Percentiles rank a stretch among this genome's conserved stretches.
These are phyloP conservation scores for Monosporascus ibericus DNA, from an alignment of 2,329 filamentous ascomycete genomes.

Conservation along the genomic window DNA sequence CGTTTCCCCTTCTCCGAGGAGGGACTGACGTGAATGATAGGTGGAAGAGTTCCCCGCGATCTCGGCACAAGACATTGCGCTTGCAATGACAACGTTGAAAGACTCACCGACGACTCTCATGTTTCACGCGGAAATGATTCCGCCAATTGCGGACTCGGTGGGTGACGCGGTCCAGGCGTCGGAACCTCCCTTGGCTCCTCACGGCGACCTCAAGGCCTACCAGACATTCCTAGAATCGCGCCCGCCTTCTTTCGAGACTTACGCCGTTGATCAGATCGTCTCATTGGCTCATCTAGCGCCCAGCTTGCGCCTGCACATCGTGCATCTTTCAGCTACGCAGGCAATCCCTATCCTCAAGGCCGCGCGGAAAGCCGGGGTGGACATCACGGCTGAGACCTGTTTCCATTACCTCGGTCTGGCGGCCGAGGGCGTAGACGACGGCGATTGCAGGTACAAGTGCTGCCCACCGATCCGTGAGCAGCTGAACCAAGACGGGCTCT, in stretches of 20 bases:
- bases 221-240: conserved; percentile 87
- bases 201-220: conserved; percentile 71
- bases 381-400: conserved; percentile 90
- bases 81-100: conserved; percentile 75
- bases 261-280: conserved; percentile 81
- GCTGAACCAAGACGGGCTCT: conserved; percentile 77
- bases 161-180: conserved; percentile 70
- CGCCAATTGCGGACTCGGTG: conserved; percentile 74
- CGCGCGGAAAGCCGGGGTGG: conserved; percentile 66
- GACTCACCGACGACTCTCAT: conserved; percentile 84
- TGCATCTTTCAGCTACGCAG: conserved; percentile 85
- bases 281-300: conserved; percentile 75
- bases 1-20: neutral
- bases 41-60: conserved; percentile 95
- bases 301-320: conserved; percentile 81
- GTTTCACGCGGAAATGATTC: conserved; percentile 99
- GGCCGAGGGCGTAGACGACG: conserved; percentile 73
- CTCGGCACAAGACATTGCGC: conserved; percentile 68
- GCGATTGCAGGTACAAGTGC: conserved; percentile 91
- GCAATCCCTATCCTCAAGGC: conserved; percentile 74
- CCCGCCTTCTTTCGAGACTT: conserved; percentile 84
- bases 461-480: conserved; percentile 84
- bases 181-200: conserved; percentile 61
- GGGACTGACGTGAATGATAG: conserved; percentile 36
- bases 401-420: conserved; percentile 89